A percentile compares a stretch with the other conserved stretches of the same genome.
Conservation (phyloP, 495 filamentous ascomycete genomes). For the Trichoderma erinaceum region DNA sequence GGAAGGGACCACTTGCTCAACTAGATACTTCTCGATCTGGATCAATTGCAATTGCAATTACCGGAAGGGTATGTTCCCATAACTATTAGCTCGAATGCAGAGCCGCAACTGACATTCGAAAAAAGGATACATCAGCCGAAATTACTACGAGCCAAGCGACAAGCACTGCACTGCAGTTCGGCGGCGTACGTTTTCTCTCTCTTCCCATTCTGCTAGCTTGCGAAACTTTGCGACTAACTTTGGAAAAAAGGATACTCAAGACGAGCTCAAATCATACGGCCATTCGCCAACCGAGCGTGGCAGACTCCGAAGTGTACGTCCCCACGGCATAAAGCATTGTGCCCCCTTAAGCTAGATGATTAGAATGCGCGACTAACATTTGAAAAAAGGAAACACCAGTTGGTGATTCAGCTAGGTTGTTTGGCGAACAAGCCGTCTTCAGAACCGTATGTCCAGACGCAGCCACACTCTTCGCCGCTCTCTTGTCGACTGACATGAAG, state of each 20-base stretch:
- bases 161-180: constrained; percentile 6
- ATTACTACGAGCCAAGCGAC: background rate
- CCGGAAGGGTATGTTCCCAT: background rate
- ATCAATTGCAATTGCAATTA: background rate
- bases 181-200: background rate
- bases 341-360: background rate
- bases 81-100: background rate
- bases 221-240: constrained; percentile 4
- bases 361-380: background rate
- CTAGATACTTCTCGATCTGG: constrained; percentile 6
- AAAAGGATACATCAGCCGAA: constrained; percentile 7
- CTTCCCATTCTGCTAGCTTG: background rate
- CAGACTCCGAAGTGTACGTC: background rate
- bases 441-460: background rate
- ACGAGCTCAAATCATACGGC: background rate
- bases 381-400: constrained; percentile 4
- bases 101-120: background rate
- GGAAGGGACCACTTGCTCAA: background rate
- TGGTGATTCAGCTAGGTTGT: background rate
- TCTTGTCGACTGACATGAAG: background rate
- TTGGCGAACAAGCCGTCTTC: background rate
- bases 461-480: background rate
- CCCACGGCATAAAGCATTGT: background rate
- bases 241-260: constrained; percentile 2
- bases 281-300: background rate